Conservation (phyloP, 495 filamentous ascomycete species). For the Bryoglossum gracile region DNA sequence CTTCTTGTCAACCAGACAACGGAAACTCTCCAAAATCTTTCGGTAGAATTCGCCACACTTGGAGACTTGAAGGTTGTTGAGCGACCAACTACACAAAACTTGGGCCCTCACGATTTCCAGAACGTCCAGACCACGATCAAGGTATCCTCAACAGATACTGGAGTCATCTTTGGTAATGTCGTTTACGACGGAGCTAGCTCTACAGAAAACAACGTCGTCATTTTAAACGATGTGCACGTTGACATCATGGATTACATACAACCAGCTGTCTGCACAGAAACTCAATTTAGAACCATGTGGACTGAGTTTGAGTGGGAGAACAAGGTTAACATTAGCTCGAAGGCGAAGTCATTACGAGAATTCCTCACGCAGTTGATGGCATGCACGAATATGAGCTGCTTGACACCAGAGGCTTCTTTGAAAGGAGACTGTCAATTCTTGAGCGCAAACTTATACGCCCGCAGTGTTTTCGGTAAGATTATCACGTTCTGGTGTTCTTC, state of each 20-base stretch:
- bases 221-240: conserved; percentile 96
- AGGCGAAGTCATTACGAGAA: conserved; percentile 84
- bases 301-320: conserved; percentile 99
- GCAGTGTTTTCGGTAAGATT: conserved; percentile 93
- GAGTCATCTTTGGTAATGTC: conserved; percentile 98
- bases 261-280: conserved; percentile 92
- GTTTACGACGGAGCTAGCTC: conserved; percentile 95
- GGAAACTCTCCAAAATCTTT: conserved; percentile 94
- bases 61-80: conserved; percentile 98
- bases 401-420: conserved; percentile 92
- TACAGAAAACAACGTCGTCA: conserved; percentile 95
- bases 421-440: conserved; percentile 98
- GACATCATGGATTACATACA: conserved; percentile 99
- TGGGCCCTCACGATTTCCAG: conserved; percentile 91
- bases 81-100: conserved; percentile 89
- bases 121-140: conserved; percentile 99
- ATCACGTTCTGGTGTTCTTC: not conserved
- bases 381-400: conserved; percentile 95
- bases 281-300: conserved; percentile 99
- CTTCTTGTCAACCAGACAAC: conserved; percentile 96
- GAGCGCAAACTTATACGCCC: conserved; percentile 94
- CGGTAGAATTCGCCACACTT: conserved; percentile 94
- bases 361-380: conserved; percentile 96
- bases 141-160: conserved; percentile 96
- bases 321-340: conserved; percentile 99